A percentile compares a stretch with the other conserved stretches of the same genome.
phyloP scores from a whole-genome alignment of 139 green algal species.

The Chlamydomonas urium region DNA sequence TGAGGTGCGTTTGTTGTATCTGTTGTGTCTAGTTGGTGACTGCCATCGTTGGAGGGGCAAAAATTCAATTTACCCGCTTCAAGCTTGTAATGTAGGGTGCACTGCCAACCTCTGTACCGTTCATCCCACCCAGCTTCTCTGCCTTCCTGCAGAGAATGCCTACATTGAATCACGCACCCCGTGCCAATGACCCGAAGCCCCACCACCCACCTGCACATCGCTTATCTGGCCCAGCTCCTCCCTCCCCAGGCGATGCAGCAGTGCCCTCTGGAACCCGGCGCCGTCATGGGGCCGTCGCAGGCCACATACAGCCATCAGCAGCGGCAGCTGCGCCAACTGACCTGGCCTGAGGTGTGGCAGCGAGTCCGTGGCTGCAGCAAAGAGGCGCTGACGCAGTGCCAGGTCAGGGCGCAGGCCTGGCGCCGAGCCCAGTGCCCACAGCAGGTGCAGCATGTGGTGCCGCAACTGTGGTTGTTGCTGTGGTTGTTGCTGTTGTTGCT shows the following conservation, averaged over 20 bases:
- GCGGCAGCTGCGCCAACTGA: slow-evolving; percentile 2
- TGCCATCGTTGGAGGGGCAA: too few species aligned
- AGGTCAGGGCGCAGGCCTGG: neutral
- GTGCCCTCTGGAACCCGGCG: neutral
- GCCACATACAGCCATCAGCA: neutral
- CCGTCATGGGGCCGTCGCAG: neutral
- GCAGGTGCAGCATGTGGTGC: neutral
- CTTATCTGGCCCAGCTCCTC: neutral
- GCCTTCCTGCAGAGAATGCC: too few species aligned
- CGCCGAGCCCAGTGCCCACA: neutral
- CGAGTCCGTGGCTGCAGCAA: neutral
- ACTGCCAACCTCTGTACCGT: too few species aligned
- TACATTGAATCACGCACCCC: too few species aligned
- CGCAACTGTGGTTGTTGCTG: neutral
- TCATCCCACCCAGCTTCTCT: too few species aligned
- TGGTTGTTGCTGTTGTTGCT: neutral
- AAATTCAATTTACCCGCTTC: too few species aligned
- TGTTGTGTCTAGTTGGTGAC: too few species aligned
- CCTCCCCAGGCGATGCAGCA: too few species aligned
- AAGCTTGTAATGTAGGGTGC: too few species aligned
- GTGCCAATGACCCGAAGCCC: too few species aligned
- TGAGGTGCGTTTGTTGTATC: too few species aligned
- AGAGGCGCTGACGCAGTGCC: neutral
- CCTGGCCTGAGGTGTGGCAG: neutral
- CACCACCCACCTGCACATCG: too few species aligned